These are phyloP conservation scores for Kalanchoe fedtschenkoi DNA, from an alignment of 164 flowering plant genomes.

Conservation along the genomic window DNA sequence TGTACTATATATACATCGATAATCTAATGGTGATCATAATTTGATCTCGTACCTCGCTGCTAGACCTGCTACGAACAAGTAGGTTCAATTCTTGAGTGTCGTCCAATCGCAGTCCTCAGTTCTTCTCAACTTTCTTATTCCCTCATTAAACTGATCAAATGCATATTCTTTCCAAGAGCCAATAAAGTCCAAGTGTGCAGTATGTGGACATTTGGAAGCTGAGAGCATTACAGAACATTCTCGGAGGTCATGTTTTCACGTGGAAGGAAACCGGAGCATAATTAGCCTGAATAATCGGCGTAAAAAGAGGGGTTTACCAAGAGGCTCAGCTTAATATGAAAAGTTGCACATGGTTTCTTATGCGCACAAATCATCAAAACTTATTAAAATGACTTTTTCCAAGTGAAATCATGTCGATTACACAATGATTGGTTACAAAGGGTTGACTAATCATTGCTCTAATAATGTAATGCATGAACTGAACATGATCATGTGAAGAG, in stretches of 20 bases:
- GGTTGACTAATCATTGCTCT: background rate
- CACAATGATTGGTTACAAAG: background rate
- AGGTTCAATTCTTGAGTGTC: too few relatives aligned
- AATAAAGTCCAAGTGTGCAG: too few relatives aligned
- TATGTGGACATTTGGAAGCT: too few relatives aligned
- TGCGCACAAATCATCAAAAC: background rate
- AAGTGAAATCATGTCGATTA: background rate
- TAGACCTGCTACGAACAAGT: too few relatives aligned
- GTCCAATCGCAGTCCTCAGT: too few relatives aligned
- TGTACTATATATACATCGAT: too few relatives aligned
- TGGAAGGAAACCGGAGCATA: background rate
- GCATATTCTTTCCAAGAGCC: too few relatives aligned
- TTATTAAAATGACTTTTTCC: background rate
- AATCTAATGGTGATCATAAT: too few relatives aligned
- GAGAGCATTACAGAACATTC: background rate
- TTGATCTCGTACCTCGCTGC: too few relatives aligned
- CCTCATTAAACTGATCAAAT: too few relatives aligned
- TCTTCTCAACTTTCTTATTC: too few relatives aligned
- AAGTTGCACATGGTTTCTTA: background rate
- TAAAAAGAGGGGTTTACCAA: background rate
- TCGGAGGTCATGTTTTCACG: background rate
- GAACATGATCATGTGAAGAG: background rate
- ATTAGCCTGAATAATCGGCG: background rate
- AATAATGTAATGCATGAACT: background rate
- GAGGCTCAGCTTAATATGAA: background rate